Base-by-base conservation (phyloP, 1,284 basidiomycete genomes). In the Abortiporus biennis region DNA sequence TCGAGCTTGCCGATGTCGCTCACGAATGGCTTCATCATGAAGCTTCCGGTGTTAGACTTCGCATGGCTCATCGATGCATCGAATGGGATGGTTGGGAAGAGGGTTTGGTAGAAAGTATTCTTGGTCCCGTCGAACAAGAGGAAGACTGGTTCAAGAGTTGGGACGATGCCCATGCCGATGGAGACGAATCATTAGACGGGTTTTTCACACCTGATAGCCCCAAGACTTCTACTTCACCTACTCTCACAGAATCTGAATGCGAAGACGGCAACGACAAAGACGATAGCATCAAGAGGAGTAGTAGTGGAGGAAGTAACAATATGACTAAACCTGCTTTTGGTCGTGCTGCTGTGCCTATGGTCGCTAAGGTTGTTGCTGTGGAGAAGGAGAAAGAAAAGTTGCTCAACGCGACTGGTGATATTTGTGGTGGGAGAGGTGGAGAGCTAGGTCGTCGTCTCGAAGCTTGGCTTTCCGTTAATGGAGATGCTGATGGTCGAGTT, bases 81-180 rank as follows among this genome's bases (percentile, higher is more conserved):
- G 86, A 90, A 56, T 89, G 86, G 86, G 85, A 89, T 54, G 86
- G 85, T 2, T 90, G 86, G 85, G 85, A 90, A 54, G 86, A 89
- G 54, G 86, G 85, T 0, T 66, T 90, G 19, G 74, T 84, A 2
- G 76, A 78, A 9, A 80, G 75, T 46, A 85, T 87, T 35, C 66
- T 89, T 19, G 85, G 85, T 0, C 71, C 78, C 0, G 79, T 76
- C 52, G 84, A 85, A 17, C 58, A 68, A 36, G 79, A 86, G 51
- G 75, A 75, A 4, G 80, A 82, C 39, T 85, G 83, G 83, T 77
- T 80, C 59, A 66, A 66, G 47, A 68, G 68, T 36, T 62, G 59
- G 58, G 54, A 59, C 3, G 68, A 69, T 24, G 57, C 53, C 6
- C 60, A 61, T 1, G 45, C 48, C 20, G 34, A 33, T 17, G 44